These are phyloP conservation scores for Lathyrus aphaca DNA, from an alignment of 306 rosid genomes.

Conservation along the genomic window DNA sequence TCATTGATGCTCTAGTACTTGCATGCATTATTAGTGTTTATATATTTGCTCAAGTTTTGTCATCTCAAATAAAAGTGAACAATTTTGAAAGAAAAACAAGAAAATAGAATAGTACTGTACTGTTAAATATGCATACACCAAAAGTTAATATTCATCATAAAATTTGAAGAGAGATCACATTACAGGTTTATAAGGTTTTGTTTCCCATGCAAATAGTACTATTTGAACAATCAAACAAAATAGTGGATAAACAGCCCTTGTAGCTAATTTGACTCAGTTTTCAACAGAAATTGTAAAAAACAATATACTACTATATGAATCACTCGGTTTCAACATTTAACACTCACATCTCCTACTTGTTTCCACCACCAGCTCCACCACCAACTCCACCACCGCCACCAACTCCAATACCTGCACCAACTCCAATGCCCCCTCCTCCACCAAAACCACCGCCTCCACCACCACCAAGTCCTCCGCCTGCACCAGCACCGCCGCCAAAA, in stretches of 20 bases:
- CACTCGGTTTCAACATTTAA: background rate
- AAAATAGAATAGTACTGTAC: background rate
- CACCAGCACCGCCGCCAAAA: slow-evolving; percentile 32
- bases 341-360: background rate
- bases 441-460: slow-evolving; percentile 44
- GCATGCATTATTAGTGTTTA: background rate
- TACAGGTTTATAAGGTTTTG: background rate
- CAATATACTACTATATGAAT: background rate
- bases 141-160: background rate
- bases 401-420: slow-evolving; percentile 19
- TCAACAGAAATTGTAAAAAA: background rate
- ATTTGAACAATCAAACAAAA: background rate
- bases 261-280: background rate
- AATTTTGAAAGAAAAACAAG: background rate
- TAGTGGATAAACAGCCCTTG: background rate
- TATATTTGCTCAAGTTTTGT: background rate
- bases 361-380: slow-evolving; percentile 20
- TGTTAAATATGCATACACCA: background rate
- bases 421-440: slow-evolving; percentile 42
- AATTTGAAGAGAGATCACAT: background rate
- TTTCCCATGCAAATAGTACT: background rate
- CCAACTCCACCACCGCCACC: slow-evolving; percentile 34
- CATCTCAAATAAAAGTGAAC: background rate
- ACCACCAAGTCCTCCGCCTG: slow-evolving; percentile 28
- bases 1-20: no score